Percentiles rank a stretch among this genome's conserved stretches.
Conservation (phyloP, 805 yeast genomes). For the Suhomyces tanzawaensis region DNA sequence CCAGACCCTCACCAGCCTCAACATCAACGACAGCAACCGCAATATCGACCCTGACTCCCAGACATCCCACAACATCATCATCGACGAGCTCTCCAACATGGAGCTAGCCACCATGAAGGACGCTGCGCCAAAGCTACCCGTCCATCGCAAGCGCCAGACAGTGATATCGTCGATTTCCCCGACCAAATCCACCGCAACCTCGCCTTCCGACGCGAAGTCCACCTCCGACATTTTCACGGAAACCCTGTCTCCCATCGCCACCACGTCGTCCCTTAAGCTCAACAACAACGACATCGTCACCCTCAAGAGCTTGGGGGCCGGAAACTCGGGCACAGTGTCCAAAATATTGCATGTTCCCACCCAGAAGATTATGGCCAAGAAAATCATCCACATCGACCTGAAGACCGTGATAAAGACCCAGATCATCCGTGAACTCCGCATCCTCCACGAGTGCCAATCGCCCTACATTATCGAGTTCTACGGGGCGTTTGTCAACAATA, state of each 20-base stretch:
- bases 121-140: conserved; percentile 2
- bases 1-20: conserved; percentile 4
- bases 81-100: conserved; percentile 27
- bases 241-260: conserved; percentile 30
- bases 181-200: conserved; percentile 27
- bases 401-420: conserved; percentile 77
- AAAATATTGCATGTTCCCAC: conserved; percentile 88
- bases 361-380: conserved; percentile 85
- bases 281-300: conserved; percentile 64
- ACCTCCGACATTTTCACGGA: conserved; percentile 1
- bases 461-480: conserved; percentile 85
- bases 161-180: conserved; percentile 44
- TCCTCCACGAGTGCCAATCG: conserved; percentile 84
- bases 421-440: conserved; percentile 81
- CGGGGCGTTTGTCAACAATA: conserved; percentile 73
- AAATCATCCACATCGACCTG: conserved; percentile 81
- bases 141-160: conserved; percentile 35
- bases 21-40: conserved; percentile 17
- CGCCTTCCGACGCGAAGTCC: conserved; percentile 5
- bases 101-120: conserved; percentile 7
- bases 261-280: conserved; percentile 31
- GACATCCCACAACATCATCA: conserved; percentile 19
- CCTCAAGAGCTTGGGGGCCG: conserved; percentile 80
- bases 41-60: conserved; percentile 25
- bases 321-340: conserved; percentile 90